Percentiles rank a stretch among this genome's conserved stretches.
Evolutionary conservation across 208 protist species (phyloP).

Genomic region (Leishmania turanica): DNA sequence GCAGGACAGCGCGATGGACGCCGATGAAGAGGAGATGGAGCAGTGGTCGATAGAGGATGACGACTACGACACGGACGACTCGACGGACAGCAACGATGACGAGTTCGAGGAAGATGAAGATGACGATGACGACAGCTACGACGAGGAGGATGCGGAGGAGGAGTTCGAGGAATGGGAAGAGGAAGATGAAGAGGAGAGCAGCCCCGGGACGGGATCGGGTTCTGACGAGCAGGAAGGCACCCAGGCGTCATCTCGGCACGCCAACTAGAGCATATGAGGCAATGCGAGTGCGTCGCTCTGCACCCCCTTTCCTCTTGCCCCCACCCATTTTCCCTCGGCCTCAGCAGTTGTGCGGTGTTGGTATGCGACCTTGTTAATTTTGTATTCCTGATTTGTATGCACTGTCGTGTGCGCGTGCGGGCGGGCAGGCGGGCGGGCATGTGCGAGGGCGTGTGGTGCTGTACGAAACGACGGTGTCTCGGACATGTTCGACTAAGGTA

Average conservation of each 20-base stretch:
- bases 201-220: constrained; percentile 2
- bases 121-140: constrained; percentile 28
- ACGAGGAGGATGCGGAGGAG: constrained; percentile 18
- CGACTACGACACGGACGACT: constrained; percentile 33
- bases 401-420: not conserved
- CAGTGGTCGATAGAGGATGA: constrained; percentile 39
- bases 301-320: not conserved
- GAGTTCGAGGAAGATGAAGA: constrained; percentile 36
- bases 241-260: not conserved
- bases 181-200: constrained; percentile 18
- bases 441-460: not conserved
- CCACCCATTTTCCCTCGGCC: not conserved
- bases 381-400: not conserved
- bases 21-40: constrained; percentile 54
- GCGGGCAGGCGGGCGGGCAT: too few relatives aligned
- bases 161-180: constrained; percentile 13
- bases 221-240: constrained; percentile 10
- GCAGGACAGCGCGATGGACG: constrained; percentile 35
- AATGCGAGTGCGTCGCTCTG: not conserved
- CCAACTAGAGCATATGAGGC: not conserved
- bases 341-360: not conserved
- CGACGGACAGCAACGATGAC: constrained; percentile 20
- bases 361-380: not conserved
- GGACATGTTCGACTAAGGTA: constrained; percentile 12
- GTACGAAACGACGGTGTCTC: constrained; percentile 1